Base-by-base conservation (phyloP, 805 yeast genomes). In the Naumovozyma baii region DNA sequence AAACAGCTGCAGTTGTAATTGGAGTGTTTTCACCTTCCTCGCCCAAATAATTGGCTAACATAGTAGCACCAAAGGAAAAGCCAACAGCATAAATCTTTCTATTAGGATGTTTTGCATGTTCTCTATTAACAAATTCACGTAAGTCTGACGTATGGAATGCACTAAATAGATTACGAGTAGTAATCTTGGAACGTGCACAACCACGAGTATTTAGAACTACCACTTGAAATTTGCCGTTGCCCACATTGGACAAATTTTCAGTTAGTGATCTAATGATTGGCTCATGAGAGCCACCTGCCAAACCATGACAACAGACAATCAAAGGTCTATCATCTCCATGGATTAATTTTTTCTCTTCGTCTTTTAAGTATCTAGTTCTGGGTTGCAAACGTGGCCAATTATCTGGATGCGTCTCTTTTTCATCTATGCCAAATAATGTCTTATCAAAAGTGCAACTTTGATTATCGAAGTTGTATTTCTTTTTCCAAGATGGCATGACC, bases 251-350 rank as follows among this genome's bases (percentile, higher is more conserved):
- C 36, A 79, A 59, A 16, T 62, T 57, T 34, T 64, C 62, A 29
- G 75, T 60, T 30, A 77, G 62, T 7, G 80, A 71, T 45, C 86
- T 68, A 35, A 82, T 73, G 41, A 78, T 78, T 16, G 83, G 76
- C 55, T 83, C 92, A 49, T 78, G 83, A 13, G 85, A 77, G 1
- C 94, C 94, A 42, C 92, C 90, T 19, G 83, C 80, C 30, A 83
- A 65, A 2, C 92, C 94, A 52, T 83, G 90, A 36, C 72, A 60
- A 7, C 80, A 73, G 25, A 83, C 63, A 16, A 78, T 66, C 36
- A 83, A 63, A 3, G 88, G 88, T 43, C 67, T 68, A 3, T 45
- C 52, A 20, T 54, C 51, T 8, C 64, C 55, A 40, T 68, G 68
- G 2, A 54, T 48, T 7, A 54, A 52, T 3, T 54, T 49, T 22